These are phyloP conservation scores for Albizia julibrissin DNA, from an alignment of 306 rosid genomes.

Conservation along the genomic window DNA sequence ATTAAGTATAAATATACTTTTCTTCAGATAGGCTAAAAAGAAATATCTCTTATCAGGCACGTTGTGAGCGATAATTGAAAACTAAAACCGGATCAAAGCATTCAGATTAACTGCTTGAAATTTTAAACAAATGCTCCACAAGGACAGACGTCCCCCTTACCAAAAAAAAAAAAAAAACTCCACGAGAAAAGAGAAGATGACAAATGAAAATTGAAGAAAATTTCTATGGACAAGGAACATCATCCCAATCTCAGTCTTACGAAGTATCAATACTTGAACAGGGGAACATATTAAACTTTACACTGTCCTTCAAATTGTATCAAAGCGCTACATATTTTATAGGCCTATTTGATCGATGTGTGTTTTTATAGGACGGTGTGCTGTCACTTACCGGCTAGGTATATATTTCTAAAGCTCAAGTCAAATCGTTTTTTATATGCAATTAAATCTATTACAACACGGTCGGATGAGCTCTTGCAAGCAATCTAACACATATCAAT, in stretches of 20 bases:
- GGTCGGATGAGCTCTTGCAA: not conserved
- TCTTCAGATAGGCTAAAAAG: not conserved
- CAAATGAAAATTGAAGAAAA: not conserved
- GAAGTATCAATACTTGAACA: not conserved
- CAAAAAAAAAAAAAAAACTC: not conserved
- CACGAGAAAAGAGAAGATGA: not conserved
- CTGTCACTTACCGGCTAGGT: not conserved
- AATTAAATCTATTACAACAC: not conserved
- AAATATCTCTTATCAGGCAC: not conserved
- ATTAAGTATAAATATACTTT: not conserved
- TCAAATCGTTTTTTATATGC: not conserved
- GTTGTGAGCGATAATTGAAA: not conserved
- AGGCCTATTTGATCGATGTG: not conserved
- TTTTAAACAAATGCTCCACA: not conserved
- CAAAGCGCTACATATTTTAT: not conserved
- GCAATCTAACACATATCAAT: not conserved
- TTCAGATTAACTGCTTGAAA: not conserved
- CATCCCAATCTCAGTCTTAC: conserved; percentile 13
- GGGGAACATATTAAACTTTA: not conserved
- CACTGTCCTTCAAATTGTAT: not conserved
- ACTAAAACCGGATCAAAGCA: not conserved
- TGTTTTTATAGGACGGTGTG: not conserved
- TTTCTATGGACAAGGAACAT: not conserved
- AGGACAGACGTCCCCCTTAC: not conserved
- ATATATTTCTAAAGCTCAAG: not conserved